These are phyloP conservation scores for Debaryomycetaceae sp. DNA, from an alignment of 1,139 yeast species.

Conservation along the genomic window DNA sequence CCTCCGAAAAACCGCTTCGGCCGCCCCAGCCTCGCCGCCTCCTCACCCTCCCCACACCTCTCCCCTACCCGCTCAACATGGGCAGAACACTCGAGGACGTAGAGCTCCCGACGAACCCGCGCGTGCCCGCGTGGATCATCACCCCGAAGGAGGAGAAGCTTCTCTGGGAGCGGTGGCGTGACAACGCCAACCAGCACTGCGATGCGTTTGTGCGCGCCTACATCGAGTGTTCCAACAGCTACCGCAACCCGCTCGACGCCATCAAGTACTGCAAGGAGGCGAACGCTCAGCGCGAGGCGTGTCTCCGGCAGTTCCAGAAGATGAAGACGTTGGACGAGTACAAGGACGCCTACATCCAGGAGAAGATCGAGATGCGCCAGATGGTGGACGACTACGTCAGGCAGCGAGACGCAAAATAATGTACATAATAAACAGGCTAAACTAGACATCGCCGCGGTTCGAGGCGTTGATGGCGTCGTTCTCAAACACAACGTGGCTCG, in stretches of 20 bases:
- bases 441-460: constrained; percentile 4
- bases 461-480: constrained; percentile 26
- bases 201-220: constrained; percentile 57
- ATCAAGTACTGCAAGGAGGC: constrained; percentile 49
- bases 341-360: constrained; percentile 58
- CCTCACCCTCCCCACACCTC: constrained; percentile 1
- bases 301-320: constrained; percentile 67
- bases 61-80: neutral
- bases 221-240: constrained; percentile 37
- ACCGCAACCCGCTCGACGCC: constrained; percentile 49
- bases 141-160: constrained; percentile 84
- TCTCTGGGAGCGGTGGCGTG: constrained; percentile 74
- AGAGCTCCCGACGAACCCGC: constrained; percentile 42
- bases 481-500: constrained; percentile 59
- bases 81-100: constrained; percentile 35
- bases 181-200: constrained; percentile 66
- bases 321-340: constrained; percentile 67
- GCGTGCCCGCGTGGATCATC: constrained; percentile 76
- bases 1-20: no score
- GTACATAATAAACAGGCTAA: neutral
- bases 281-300: constrained; percentile 34
- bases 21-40: neutral
- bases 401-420: constrained; percentile 8
- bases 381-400: constrained; percentile 11
- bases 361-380: constrained; percentile 42